Evolutionary conservation across 805 yeast genomes (phyloP), one percentile per base, ranked within the genome.

Genomic region (Suhomyces emberorum): DNA sequence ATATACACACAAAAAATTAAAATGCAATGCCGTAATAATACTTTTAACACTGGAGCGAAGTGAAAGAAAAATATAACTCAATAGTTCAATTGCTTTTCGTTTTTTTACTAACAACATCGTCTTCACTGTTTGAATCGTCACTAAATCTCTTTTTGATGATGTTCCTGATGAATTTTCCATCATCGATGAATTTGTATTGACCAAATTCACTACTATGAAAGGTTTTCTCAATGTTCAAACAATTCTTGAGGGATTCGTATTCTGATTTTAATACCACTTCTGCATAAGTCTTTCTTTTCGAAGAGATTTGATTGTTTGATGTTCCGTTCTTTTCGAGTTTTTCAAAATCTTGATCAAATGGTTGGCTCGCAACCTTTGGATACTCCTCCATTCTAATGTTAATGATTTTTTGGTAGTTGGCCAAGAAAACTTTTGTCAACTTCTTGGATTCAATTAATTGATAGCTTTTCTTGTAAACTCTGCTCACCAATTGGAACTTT

Each of bases 391-490:
- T 38, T 44, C 79, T 57, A 3, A 26, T 23, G 2, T 53, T 41
- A 4, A 75, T 19, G 10, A 77, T 61, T 2, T 41, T 41, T 7
- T 51, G 43, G 32, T 66, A 63, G 42, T 65, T 55, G 0, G 43
- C 38, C 14, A 59, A 35, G 40, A 64, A 59, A 8, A 26, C 44
- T 17, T 53, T 50, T 2, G 87, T 81, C 19, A 80, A 52, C 37
- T 66, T 69, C 3, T 63, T 63, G 11, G 69, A 49, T 43, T 79
- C 83, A 11, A 80, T 59, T 36, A 82, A 55, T 48, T 82, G 88
- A 43, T 75, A 70, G 43, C 81, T 73, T 48, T 82, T 83, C 42
- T 77, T 72, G 31, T 75, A 65, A 2, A 74, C 63, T 48, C 88
- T 64, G 47, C 70, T 66, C 7, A 81, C 61, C n/a, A 59, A 36